Evolutionary conservation across 2,329 filamentous ascomycete genomes (phyloP), one percentile per base, ranked within the genome.

Genomic region (Didymosphaeria variabile): DNA sequence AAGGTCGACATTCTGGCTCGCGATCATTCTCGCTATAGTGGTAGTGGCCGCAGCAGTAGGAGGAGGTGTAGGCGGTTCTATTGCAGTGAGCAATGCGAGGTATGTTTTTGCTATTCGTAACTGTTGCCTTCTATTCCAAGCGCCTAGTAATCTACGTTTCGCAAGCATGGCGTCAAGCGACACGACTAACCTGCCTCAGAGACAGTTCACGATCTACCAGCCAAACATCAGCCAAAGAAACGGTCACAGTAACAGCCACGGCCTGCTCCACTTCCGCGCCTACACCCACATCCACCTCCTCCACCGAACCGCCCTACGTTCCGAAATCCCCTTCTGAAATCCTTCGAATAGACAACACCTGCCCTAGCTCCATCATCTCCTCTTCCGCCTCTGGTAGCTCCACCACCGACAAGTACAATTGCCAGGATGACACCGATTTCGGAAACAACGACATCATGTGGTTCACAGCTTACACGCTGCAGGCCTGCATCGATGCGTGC

Each of bases 401-500:
- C 5, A n/a, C 21, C 26, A 19, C 38, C 26, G 29, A 46, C n/a
- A 15, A 23, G 5, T 62, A 56, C 38, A 23, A 17, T n/a, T 62
- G 57, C 52, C 13, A 42, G 9, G 40, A 51, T 15, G 15, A 38
- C 6, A 55, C 23, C 3, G 51, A 58, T 19, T 34, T 52, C 32
- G 17, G 17, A 3, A 26, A 23, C 23, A 44, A 32, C 21, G 61
- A 64, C 23, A 61, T 61, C n/a, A 54, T 52, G 29, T 59, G 58
- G 26, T 56, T 59, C 7, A 54, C 47, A 7, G 55, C 61, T 1
- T 64, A 61, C 44, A 52, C 61, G 15, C 23, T 58, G 17, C 58
- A 59, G 32, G 45, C 52, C 4, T 61, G 61, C 42, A 40, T 64
- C 17, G 55, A 61, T 47, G 55, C 55, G 15, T 64, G 61, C 36